Percentiles rank a stretch among this genome's conserved stretches.
Evolutionary conservation across 2,329 filamentous ascomycete species (phyloP).

Genomic region (Cryphonectria carpinicola): DNA sequence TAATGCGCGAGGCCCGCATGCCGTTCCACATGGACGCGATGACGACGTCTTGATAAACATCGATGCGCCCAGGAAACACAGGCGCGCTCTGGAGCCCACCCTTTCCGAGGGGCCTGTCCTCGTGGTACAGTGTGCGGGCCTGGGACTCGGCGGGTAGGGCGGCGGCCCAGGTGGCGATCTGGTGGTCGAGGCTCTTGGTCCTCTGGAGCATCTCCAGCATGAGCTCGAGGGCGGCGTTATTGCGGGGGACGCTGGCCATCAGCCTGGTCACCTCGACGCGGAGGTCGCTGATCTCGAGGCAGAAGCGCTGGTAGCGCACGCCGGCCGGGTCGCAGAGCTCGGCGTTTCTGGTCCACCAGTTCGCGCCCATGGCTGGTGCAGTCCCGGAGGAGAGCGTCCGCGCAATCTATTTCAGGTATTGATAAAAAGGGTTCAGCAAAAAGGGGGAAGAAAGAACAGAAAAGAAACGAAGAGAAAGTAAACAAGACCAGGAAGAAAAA

Average conservation of each 20-base stretch:
- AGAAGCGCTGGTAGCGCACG: constrained; percentile 51
- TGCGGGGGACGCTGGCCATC: constrained; percentile 50
- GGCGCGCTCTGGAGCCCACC: constrained; percentile 54
- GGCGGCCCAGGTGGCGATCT: constrained; percentile 56
- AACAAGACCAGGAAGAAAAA: background rate
- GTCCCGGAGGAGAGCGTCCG: constrained; percentile 59
- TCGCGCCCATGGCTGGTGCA: constrained; percentile 54
- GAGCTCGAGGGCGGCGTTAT: constrained; percentile 52
- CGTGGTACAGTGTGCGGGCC: constrained; percentile 59
- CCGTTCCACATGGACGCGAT: constrained; percentile 61
- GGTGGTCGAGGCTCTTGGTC: constrained; percentile 57
- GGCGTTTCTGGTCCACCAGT: constrained; percentile 63
- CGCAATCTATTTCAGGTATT: constrained; percentile 45
- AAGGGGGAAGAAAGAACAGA: background rate
- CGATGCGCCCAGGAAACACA: constrained; percentile 62
- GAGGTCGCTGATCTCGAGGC: constrained; percentile 57
- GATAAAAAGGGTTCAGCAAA: background rate
- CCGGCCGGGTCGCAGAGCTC: constrained; percentile 52
- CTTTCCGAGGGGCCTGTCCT: constrained; percentile 53
- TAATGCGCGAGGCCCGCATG: constrained; percentile 56
- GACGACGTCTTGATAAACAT: constrained; percentile 62
- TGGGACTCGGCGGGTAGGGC: constrained; percentile 53
- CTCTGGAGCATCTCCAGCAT: constrained; percentile 58
- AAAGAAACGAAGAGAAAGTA: background rate
- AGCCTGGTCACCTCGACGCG: constrained; percentile 56